Percentiles rank a stretch among this genome's conserved stretches.
Conservation (phyloP, 2,329 filamentous ascomycete species). For the Apiospora aurea region DNA sequence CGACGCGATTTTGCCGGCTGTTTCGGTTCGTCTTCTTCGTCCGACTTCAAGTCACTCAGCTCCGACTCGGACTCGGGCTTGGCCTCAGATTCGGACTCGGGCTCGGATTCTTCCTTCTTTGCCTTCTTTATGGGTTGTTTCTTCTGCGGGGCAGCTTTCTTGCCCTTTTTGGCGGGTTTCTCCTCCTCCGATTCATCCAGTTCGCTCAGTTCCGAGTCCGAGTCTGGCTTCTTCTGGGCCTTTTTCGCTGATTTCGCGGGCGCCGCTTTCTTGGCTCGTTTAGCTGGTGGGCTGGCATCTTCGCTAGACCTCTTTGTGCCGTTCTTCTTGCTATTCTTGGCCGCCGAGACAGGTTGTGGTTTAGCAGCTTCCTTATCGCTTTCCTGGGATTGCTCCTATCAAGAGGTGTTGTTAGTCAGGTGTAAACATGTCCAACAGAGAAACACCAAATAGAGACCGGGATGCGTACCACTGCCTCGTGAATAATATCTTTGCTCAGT, state of each 20-base stretch:
- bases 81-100: slow-evolving; percentile 27
- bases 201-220: slow-evolving; percentile 41
- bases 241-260: slow-evolving; percentile 34
- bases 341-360: slow-evolving; percentile 25
- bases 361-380: slow-evolving; percentile 30
- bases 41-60: slow-evolving; percentile 33
- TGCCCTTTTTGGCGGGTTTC: slow-evolving; percentile 33
- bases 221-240: slow-evolving; percentile 28
- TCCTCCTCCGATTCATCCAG: slow-evolving; percentile 30
- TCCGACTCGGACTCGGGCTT: slow-evolving; percentile 32
- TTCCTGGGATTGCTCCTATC: slow-evolving; percentile 26
- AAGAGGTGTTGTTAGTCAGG: slow-evolving; percentile 28
- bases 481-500: slow-evolving; percentile 65
- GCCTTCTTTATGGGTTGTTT: slow-evolving; percentile 22
- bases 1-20: slow-evolving; percentile 33
- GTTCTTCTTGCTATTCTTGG: slow-evolving; percentile 33
- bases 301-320: slow-evolving; percentile 41
- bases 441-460: not conserved
- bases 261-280: slow-evolving; percentile 38
- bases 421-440: not conserved
- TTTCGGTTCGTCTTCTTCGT: slow-evolving; percentile 39
- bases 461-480: slow-evolving; percentile 58
- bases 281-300: slow-evolving; percentile 45
- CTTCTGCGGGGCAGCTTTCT: slow-evolving; percentile 32
- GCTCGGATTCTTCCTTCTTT: slow-evolving; percentile 32